phyloP scores from a whole-genome alignment of 768 basidiomycete genomes.

The Cubamyces lactineus region DNA sequence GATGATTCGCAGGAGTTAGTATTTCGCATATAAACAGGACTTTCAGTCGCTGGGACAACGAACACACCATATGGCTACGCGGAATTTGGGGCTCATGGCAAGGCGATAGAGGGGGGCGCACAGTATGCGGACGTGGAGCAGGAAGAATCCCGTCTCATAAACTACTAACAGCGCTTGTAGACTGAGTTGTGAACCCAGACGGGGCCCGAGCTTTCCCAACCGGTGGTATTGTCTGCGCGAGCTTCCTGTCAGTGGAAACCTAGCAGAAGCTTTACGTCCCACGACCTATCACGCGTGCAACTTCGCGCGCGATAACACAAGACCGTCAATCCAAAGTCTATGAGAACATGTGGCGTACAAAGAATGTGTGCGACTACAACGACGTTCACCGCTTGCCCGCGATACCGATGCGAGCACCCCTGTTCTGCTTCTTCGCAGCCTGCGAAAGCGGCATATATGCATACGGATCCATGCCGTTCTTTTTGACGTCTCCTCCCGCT shows the following conservation, averaged over 20 bases:
- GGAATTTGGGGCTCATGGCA: conserved; percentile 22
- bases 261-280: not conserved
- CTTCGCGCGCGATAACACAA: conserved; percentile 16
- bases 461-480: conserved; percentile 86
- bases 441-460: conserved; percentile 87
- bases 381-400: conserved; percentile 57
- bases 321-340: conserved; percentile 16
- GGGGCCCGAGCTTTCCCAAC: no score
- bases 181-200: no score
- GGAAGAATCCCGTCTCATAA: no score
- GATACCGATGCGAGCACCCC: conserved; percentile 56
- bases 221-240: no score
- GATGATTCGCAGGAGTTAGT: no score
- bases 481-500: conserved; percentile 94
- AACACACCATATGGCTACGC: conserved; percentile 42
- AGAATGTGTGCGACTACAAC: conserved; percentile 7
- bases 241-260: not conserved
- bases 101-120: not conserved
- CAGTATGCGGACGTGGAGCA: no score
- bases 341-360: conserved; percentile 17
- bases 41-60: not conserved
- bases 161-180: no score
- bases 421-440: conserved; percentile 68
- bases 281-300: not conserved
- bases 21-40: no score